Base-by-base conservation (phyloP, 2,329 filamentous ascomycete genomes). In the Neoscytalidium dimidiatum region DNA sequence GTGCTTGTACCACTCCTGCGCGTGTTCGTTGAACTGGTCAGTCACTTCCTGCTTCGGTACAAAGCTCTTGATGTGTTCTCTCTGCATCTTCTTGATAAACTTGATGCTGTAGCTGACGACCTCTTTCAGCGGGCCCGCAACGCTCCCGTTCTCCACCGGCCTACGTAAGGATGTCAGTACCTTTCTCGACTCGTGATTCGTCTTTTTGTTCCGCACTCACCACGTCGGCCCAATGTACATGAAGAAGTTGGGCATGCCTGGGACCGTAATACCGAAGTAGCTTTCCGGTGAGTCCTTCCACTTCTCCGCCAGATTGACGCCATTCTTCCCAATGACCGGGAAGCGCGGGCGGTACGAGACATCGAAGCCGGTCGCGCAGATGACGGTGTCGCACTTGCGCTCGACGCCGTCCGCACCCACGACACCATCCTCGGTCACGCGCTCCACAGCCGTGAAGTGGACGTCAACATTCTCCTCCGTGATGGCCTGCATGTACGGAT, bases 401-500 rank as follows among this genome's bases (percentile, higher is more conserved):
- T 80, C 77, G 1, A 71, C 66, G 8, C 81, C 81, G 56, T 83
- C 77, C 5, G 69, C 74, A 11, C 80, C 80, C 0, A 83, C 74
- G 0, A 83, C 77, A 1, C 81, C 81, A 3, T 79, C 77, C 66
- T 81, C 77, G 0, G 82, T 83, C 64, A 82, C 79, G 29, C 76
- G 75, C 14, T 72, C 73, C 2, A 83, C 81, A 1, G 78, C 74
- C 1, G 81, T 80, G 68, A 84, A 84, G 67, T 83, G 81, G 0
- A 84, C 81, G 67, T 83, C 79, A 1, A 84, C 81, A 60, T 84
- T 84, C 7, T 76, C 73, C 62, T 84, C 75, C 66, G 83, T 81
- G 49, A 84, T 81, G 1, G 82, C 82, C 48, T 75, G 67, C 78
- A 85, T 82, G 67, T 84, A 85, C 1, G 81, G 81, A 68, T 84